A percentile compares a stretch with the other conserved stretches of the same genome.
Evolutionary conservation across 2,329 filamentous ascomycete genomes (phyloP).

Genomic region (Botrytis hyacinthi): DNA sequence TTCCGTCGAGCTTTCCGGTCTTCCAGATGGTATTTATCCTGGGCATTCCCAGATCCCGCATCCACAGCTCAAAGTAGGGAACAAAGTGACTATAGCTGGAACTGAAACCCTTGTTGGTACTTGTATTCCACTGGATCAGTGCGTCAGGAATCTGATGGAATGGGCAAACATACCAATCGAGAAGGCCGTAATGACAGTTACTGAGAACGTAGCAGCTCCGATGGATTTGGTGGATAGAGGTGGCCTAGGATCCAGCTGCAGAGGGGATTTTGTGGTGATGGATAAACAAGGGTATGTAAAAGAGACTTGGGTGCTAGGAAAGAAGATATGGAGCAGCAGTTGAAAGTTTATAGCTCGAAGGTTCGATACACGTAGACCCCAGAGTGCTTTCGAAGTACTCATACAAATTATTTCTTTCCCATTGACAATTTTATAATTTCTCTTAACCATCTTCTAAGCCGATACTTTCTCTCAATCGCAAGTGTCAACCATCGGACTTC

Average conservation of each 20-base stretch:
- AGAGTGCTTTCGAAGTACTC: background rate
- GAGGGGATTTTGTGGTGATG: slow-evolving; percentile 36
- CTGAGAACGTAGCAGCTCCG: slow-evolving; percentile 35
- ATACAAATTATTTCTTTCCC: background rate
- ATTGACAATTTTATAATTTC: background rate
- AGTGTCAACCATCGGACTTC: background rate
- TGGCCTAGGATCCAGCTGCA: slow-evolving; percentile 29
- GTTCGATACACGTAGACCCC: background rate
- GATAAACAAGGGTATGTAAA: slow-evolving; percentile 27
- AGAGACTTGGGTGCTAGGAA: slow-evolving; percentile 35
- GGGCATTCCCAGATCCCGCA: slow-evolving; percentile 52
- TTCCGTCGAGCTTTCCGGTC: slow-evolving; percentile 52
- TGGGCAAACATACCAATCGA: slow-evolving; percentile 32
- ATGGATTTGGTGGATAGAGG: slow-evolving; percentile 32
- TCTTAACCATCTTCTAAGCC: background rate
- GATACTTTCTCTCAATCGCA: background rate
- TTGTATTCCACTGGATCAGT: slow-evolving; percentile 50
- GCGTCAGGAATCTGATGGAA: slow-evolving; percentile 44
- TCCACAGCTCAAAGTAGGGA: slow-evolving; percentile 49
- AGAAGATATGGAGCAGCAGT: slow-evolving; percentile 21
- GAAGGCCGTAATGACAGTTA: slow-evolving; percentile 35
- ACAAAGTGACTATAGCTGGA: slow-evolving; percentile 49
- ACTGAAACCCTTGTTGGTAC: slow-evolving; percentile 55
- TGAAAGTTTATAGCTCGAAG: background rate
- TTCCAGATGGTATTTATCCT: slow-evolving; percentile 51